Evolutionary conservation across 2,329 filamentous ascomycete genomes (phyloP), one percentile per base, ranked within the genome.

Genomic region (Aureobasidium leucospermi): DNA sequence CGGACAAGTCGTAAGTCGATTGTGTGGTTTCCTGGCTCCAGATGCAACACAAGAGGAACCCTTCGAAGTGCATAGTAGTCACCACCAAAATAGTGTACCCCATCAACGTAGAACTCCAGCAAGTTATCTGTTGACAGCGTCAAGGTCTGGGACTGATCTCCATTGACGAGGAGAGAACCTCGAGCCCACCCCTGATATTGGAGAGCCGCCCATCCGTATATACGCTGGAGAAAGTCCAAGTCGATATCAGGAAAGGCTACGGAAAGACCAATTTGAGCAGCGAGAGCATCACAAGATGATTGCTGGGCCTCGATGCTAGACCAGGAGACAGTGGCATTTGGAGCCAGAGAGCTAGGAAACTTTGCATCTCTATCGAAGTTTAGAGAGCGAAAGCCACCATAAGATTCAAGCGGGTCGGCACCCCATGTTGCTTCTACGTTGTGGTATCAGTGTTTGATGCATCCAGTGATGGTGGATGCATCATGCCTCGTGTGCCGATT

Each of bases 151-250:
- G 69, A 65, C 9, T 71, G 70, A 19, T 63, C 55, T 28, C 62
- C 62, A 16, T 59, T 45, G 11, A 81, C 68, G 16, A 69, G 67
- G n/a, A 81, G 68, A 56, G 73, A 68, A 38, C 82, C 81, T 51
- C 81, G 74, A 29, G 76, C 74, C 82, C 82, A 85, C 8, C 77
- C 79, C 66, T 84, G 82, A 67, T 80, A 84, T 65, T 85, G 82
- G 11, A 81, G 69, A 16, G 79, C 79, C 49, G 81, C 73, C 82
- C 81, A 85, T 47, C 82, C 82, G 66, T 85, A 84, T 11, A 83
- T 70, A 11, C 73, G 69, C 62, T 79, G 78, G 43, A 83, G 69
- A 49, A 77, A 78, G 15, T 70, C 65, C 81, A 81, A 84, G 61
- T 84, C 75, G n/a, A 82, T 71, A 7, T 79, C 69, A 8, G 75